Base-by-base conservation (phyloP, 352 stramenopile species). In the Phytophthora podocarpi region DNA sequence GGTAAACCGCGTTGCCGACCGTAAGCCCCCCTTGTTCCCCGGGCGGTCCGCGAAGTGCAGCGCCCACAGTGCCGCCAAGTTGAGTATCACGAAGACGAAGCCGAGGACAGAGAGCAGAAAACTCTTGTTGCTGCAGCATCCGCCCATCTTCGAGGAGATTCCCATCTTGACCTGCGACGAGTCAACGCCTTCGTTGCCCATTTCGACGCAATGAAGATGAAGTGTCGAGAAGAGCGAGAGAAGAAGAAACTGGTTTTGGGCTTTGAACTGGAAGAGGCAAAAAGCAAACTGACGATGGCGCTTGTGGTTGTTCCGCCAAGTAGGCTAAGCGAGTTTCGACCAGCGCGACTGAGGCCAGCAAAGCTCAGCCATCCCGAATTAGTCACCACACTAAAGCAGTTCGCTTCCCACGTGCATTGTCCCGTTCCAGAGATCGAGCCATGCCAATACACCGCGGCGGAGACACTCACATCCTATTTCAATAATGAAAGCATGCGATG, bases 31-130 rank as follows among this genome's bases (percentile, higher is more conserved):
- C 30, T 61, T 67, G 23, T 9, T 41, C 24, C 31, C 32, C 2
- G 80, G 74, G 11, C 64, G 69, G 51, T 89, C 68, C 15, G 73
- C 75, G 43, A 90, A 90, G 66, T 89, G 81, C 20, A 91, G 65
- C 26, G 80, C 64, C 67, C 84, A 91, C 16, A 91, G 53, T 13
- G 77, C 81, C 7, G 71, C 74, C 36, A 87, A 52, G 58, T 90
- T 90, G 64, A 75, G 58, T 16, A 89, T 21, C 47, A 89, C 76
- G 37, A 87, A 89, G 41, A 86, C 23, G 45, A 85, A 77, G 13
- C 68, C 72, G 24, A 84, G 23, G 12, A 55, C 23, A n/a, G 68
- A 65, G 21, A 78, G 35, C 5, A 80, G 23, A 16, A 36, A 42
- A n/a, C 41, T 21, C 42, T 62, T 70, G 31, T 56, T 66, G 7